Conservation (phyloP, 169 alveolate species). For the Babesia ovata region DNA sequence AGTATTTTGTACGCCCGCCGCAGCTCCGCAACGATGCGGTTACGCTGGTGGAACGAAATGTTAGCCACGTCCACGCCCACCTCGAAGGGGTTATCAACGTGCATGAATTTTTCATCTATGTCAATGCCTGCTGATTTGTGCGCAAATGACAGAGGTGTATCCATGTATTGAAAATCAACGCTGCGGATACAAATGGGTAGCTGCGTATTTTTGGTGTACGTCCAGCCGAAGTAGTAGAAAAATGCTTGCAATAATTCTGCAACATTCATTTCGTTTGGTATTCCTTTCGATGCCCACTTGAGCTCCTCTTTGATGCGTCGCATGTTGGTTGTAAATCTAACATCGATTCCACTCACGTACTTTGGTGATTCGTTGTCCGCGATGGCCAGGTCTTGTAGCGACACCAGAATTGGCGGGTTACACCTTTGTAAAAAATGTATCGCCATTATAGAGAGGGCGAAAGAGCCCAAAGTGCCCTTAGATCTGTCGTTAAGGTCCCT, state of each 20-base stretch:
- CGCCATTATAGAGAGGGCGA: slow-evolving; percentile 78
- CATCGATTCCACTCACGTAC: slow-evolving; percentile 77
- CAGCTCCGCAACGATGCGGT: slow-evolving; percentile 36
- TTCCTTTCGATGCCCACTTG: slow-evolving; percentile 46
- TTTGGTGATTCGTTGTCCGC: slow-evolving; percentile 74
- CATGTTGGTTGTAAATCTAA: slow-evolving; percentile 72
- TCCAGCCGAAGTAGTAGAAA: slow-evolving; percentile 65
- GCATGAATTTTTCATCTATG: slow-evolving; percentile 58
- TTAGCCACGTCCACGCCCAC: slow-evolving; percentile 81
- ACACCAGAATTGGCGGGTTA: slow-evolving; percentile 76
- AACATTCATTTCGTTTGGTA: slow-evolving; percentile 6
- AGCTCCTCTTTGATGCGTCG: slow-evolving; percentile 65
- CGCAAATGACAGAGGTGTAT: neutral
- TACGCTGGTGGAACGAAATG: slow-evolving; percentile 59
- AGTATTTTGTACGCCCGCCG: slow-evolving; percentile 55
- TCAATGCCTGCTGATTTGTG: slow-evolving; percentile 56
- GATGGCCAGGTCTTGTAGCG: slow-evolving; percentile 80
- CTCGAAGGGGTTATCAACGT: slow-evolving; percentile 82
- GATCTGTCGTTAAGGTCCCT: slow-evolving; percentile 79
- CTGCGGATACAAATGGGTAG: slow-evolving; percentile 56
- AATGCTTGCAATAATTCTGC: slow-evolving; percentile 35
- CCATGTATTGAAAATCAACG: slow-evolving; percentile 49
- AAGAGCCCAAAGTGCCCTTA: slow-evolving; percentile 80
- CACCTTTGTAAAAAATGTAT: slow-evolving; percentile 80
- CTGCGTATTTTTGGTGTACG: slow-evolving; percentile 29